Evolutionary conservation across 208 protist genomes (phyloP).

Genomic region (Acanthamoeba castellanii): DNA sequence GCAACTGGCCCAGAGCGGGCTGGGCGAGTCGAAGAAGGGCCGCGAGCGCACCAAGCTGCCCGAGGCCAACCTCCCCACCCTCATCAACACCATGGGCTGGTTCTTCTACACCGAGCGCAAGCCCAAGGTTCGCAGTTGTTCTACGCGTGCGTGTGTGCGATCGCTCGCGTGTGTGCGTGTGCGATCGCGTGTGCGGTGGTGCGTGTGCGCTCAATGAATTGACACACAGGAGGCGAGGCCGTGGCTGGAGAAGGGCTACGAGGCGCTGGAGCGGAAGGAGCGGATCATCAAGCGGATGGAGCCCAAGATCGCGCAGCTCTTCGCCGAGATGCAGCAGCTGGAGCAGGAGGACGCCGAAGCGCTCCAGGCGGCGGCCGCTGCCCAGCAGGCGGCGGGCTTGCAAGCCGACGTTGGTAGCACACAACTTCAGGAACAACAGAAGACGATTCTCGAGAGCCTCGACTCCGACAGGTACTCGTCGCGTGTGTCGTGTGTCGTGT

Average conservation of each 20-base stretch:
- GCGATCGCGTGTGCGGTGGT: not conserved
- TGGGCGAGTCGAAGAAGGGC: not conserved
- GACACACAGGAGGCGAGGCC: constrained; percentile 1
- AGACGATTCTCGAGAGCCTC: not conserved
- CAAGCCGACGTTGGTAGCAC: not conserved
- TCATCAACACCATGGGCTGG: constrained; percentile 43
- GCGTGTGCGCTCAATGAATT: not conserved
- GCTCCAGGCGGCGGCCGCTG: not conserved
- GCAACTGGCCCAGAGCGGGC: not conserved
- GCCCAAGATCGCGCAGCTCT: not conserved
- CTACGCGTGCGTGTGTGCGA: not conserved
- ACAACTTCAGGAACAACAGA: not conserved
- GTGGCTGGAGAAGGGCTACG: not conserved
- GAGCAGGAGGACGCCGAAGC: not conserved
- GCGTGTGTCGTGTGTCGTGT: too few relatives aligned
- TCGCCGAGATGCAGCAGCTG: not conserved
- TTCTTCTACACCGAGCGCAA: constrained; percentile 50
- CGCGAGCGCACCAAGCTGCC: constrained; percentile 32
- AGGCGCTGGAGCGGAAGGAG: constrained; percentile 28
- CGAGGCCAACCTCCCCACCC: constrained; percentile 21
- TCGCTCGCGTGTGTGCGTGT: not conserved
- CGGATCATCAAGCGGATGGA: not conserved
- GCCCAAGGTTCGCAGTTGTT: not conserved
- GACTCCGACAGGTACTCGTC: not conserved
- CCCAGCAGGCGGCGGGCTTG: too few relatives aligned